Evolutionary conservation across 768 basidiomycete species (phyloP).

Genomic region (Naganishia friedmannii): DNA sequence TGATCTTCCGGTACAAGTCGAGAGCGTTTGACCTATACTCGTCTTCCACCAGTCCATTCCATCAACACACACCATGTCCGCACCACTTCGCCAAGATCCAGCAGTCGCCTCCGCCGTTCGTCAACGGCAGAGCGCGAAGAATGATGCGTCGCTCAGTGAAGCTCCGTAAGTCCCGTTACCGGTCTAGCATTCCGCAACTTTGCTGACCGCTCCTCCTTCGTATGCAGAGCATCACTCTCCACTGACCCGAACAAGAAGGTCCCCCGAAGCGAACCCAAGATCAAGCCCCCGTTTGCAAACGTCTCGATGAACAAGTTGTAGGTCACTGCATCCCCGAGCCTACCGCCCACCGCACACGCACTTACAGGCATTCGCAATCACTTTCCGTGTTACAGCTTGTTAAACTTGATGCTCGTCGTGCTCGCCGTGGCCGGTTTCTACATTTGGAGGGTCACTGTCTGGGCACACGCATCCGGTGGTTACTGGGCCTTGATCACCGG

Average conservation of each 20-base stretch:
- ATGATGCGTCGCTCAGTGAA: slow-evolving; percentile 2
- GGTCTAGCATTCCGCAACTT: background rate
- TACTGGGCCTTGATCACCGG: slow-evolving; percentile 51
- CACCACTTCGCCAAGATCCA: slow-evolving; percentile 1
- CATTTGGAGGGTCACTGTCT: slow-evolving; percentile 46
- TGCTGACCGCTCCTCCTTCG: background rate
- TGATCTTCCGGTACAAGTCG: no score
- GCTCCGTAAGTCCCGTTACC: slow-evolving; percentile 4
- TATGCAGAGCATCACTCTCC: slow-evolving; percentile 43
- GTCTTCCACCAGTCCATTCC: background rate
- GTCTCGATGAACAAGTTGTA: slow-evolving; percentile 49
- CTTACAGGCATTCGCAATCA: background rate
- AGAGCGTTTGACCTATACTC: no score
- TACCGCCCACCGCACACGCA: background rate
- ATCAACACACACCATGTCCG: background rate
- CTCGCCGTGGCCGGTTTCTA: slow-evolving; percentile 44
- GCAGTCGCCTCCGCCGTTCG: slow-evolving; percentile 6
- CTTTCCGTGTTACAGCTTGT: slow-evolving; percentile 36
- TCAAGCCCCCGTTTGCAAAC: slow-evolving; percentile 49
- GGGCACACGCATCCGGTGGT: slow-evolving; percentile 47
- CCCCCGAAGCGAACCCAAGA: slow-evolving; percentile 39
- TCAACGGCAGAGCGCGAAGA: slow-evolving; percentile 6
- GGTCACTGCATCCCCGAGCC: slow-evolving; percentile 26
- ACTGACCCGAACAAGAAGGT: slow-evolving; percentile 43
- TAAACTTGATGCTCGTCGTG: slow-evolving; percentile 46